Percentiles rank a stretch among this genome's conserved stretches.
Evolutionary conservation across 495 filamentous ascomycete genomes (phyloP).

Genomic region (Hypoxylon crocopeplum): DNA sequence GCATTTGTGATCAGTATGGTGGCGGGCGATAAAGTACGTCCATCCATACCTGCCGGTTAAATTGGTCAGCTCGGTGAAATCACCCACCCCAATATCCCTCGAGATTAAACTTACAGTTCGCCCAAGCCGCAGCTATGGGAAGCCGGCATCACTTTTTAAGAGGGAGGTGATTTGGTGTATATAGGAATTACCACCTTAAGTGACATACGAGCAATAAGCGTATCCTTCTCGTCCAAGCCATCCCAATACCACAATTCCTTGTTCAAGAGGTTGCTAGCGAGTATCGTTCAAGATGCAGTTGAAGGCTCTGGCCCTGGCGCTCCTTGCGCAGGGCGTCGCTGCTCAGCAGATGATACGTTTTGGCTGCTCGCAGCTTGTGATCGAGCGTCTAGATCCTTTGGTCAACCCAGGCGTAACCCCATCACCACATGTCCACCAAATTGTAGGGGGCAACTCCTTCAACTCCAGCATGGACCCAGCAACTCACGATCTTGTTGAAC

Average conservation of each 20-base stretch:
- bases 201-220: no score
- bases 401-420: conserved; percentile 44
- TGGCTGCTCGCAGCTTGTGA: conserved; percentile 48
- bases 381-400: conserved; percentile 47
- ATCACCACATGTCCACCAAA: conserved; percentile 47
- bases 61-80: conserved; percentile 12
- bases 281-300: conserved; percentile 38
- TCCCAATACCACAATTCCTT: no score
- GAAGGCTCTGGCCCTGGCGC: conserved; percentile 26
- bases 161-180: conserved; percentile 2
- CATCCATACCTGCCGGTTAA: conserved; percentile 30
- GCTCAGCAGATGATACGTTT: conserved; percentile 51
- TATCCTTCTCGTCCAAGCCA: no score
- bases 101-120: conserved; percentile 9
- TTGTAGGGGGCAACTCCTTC: conserved; percentile 50
- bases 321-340: conserved; percentile 27
- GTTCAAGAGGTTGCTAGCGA: no score
- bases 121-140: background rate
- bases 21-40: background rate
- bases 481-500: conserved; percentile 38
- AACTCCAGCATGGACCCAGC: conserved; percentile 42
- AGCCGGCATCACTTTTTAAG: conserved; percentile 15
- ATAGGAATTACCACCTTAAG: conserved; percentile 20
- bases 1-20: background rate
- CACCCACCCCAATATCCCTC: conserved; percentile 8